These are phyloP conservation scores for Sparassis latifolia DNA, from an alignment of 1,284 basidiomycete species.

Conservation along the genomic window DNA sequence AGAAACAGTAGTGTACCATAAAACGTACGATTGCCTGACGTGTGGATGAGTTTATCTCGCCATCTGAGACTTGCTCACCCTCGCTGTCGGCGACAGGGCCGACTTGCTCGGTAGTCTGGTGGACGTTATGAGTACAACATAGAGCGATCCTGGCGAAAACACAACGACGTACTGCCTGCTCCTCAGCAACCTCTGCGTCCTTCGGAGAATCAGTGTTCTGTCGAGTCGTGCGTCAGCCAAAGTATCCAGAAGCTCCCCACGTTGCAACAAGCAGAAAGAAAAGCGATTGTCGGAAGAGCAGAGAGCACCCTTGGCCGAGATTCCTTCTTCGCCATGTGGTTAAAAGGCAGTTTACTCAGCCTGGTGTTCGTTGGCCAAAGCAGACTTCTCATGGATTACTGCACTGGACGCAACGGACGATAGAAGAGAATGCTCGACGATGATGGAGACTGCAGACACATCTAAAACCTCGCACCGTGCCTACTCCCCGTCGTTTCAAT, in stretches of 20 bases:
- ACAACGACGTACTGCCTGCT: slow-evolving; percentile 4
- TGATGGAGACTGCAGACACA: too few relatives aligned
- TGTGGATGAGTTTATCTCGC: slow-evolving; percentile 31
- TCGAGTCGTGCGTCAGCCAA: not conserved
- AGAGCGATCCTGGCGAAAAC: not conserved
- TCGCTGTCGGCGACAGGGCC: slow-evolving; percentile 23
- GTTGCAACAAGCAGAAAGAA: not conserved
- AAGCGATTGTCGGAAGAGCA: too few relatives aligned
- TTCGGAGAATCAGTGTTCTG: slow-evolving; percentile 11
- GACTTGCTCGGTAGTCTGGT: not conserved
- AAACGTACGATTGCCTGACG: slow-evolving; percentile 26
- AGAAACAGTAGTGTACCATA: not conserved
- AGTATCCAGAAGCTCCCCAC: too few relatives aligned
- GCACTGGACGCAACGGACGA: too few relatives aligned
- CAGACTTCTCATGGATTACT: too few relatives aligned
- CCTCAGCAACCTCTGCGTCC: slow-evolving; percentile 12
- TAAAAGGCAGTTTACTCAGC: too few relatives aligned
- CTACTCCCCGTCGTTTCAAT: too few relatives aligned
- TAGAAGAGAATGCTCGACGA: too few relatives aligned
- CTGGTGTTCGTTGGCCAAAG: too few relatives aligned
- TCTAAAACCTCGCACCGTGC: too few relatives aligned
- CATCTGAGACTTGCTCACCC: slow-evolving; percentile 24
- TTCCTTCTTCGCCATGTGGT: too few relatives aligned
- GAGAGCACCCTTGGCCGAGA: too few relatives aligned
- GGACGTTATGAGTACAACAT: not conserved